A percentile compares a stretch with the other conserved stretches of the same genome.
Conservation (phyloP, 768 basidiomycete species). For the Clitopilus passeckerianus region DNA sequence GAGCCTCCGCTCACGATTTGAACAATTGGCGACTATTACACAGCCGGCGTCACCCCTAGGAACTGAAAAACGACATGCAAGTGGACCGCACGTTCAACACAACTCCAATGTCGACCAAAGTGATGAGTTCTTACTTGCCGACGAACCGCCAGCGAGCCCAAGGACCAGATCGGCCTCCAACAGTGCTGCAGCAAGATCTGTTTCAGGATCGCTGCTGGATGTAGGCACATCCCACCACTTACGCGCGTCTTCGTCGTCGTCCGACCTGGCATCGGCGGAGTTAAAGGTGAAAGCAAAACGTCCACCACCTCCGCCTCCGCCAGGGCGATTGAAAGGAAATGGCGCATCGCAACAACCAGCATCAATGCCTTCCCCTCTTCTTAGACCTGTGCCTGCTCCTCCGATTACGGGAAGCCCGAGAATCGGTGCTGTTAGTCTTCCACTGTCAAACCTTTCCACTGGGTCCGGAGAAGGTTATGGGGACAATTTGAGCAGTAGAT, state of each 20-base stretch:
- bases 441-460: not conserved
- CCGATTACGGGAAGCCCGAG: constrained; percentile 21
- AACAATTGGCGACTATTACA: constrained; percentile 45
- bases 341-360: constrained; percentile 34
- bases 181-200: constrained; percentile 13
- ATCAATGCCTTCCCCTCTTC: constrained; percentile 41
- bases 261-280: constrained; percentile 56
- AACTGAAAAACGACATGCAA: constrained; percentile 10
- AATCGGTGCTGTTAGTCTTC: constrained; percentile 6
- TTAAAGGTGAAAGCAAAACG: constrained; percentile 38
- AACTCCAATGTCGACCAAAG: constrained; percentile 7
- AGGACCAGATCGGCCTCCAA: constrained; percentile 33
- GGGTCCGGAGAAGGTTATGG: not conserved
- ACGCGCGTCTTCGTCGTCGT: constrained; percentile 45
- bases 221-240: constrained; percentile 19
- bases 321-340: constrained; percentile 26
- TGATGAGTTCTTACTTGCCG: constrained; percentile 5
- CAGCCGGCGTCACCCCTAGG: constrained; percentile 2
- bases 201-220: not conserved
- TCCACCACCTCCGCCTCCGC: constrained; percentile 58
- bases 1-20: constrained; percentile 67
- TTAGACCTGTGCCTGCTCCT: constrained; percentile 36
- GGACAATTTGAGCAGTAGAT: constrained; percentile 4
- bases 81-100: constrained; percentile 2
- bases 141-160: constrained; percentile 25